Evolutionary conservation across 169 alveolate species (phyloP).

Genomic region (Perkinsus olseni): DNA sequence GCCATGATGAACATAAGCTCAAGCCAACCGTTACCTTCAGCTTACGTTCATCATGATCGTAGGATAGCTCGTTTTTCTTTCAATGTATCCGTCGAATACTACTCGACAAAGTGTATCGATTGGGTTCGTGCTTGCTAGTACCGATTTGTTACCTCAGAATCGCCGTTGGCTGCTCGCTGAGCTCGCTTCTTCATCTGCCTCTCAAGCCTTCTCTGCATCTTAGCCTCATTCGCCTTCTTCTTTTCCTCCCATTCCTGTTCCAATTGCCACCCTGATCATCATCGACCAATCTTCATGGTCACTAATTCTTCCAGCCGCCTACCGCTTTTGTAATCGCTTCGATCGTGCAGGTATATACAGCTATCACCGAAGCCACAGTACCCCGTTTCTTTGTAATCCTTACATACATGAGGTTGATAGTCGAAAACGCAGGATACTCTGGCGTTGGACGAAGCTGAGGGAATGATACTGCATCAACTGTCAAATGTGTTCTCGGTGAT

Average conservation of each 20-base stretch:
- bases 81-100: too few species aligned
- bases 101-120: too few species aligned
- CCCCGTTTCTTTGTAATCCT: slow-evolving; percentile 75
- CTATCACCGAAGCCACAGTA: slow-evolving; percentile 76
- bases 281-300: not conserved
- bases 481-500: not conserved
- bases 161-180: not conserved
- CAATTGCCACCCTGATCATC: slow-evolving; percentile 42
- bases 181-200: not conserved
- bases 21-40: too few species aligned
- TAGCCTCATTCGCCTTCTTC: not conserved
- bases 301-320: slow-evolving; percentile 45
- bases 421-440: slow-evolving; percentile 33
- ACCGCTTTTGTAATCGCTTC: slow-evolving; percentile 70
- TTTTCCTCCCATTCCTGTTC: slow-evolving; percentile 36
- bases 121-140: too few species aligned
- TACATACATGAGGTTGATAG: slow-evolving; percentile 68
- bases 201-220: slow-evolving; percentile 1
- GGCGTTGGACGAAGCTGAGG: not conserved
- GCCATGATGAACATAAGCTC: too few species aligned
- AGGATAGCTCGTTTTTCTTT: too few species aligned
- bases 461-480: not conserved
- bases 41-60: too few species aligned
- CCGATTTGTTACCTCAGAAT: not conserved
- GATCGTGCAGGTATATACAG: slow-evolving; percentile 70